A percentile compares a stretch with the other conserved stretches of the same genome.
These are phyloP conservation scores for Pyracantha coccinea DNA, from an alignment of 331 rosid genomes.

Conservation along the genomic window DNA sequence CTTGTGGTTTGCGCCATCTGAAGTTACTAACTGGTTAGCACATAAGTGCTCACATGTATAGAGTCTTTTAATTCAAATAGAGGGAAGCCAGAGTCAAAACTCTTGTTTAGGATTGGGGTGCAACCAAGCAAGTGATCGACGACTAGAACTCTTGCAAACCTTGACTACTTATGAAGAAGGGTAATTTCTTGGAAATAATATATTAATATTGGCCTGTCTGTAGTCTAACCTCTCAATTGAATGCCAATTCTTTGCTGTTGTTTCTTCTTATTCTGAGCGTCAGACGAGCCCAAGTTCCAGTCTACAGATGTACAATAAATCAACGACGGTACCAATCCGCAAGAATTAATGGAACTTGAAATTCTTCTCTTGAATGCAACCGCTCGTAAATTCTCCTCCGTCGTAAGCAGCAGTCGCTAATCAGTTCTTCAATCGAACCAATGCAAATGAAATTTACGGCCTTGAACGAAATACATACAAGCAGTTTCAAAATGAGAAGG, in stretches of 20 bases:
- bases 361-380: background rate
- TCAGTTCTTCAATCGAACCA: background rate
- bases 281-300: too few species aligned
- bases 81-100: background rate
- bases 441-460: background rate
- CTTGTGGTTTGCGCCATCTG: too few species aligned
- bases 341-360: background rate
- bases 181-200: background rate
- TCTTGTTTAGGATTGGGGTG: background rate
- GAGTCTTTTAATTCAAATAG: background rate
- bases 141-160: background rate
- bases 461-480: background rate
- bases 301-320: too few species aligned
- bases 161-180: background rate
- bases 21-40: too few species aligned
- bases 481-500: conserved; percentile 10
- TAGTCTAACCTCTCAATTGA: background rate
- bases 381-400: background rate
- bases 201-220: background rate
- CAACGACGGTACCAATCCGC: background rate
- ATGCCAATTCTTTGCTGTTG: background rate
- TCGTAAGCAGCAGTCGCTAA: background rate
- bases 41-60: too few species aligned
- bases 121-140: background rate
- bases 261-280: background rate